Evolutionary conservation across 352 stramenopile species (phyloP), one percentile per base, ranked within the genome.

Genomic region (Thraustotheca clavata): DNA sequence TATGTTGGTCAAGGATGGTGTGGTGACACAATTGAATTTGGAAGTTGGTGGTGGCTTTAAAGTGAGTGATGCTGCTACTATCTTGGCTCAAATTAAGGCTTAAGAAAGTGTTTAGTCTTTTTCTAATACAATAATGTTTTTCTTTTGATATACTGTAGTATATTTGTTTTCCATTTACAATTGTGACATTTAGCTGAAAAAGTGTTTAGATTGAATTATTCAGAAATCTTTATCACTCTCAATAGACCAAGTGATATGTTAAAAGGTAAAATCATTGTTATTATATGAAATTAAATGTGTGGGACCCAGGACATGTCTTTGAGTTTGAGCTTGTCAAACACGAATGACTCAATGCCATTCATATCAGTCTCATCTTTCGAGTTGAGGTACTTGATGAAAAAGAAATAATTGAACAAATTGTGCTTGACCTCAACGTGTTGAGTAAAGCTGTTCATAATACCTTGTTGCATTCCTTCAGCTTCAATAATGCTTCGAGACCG

Each of bases 361-460:
- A 65, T 65, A 2, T 65, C 57, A 6, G 57, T 65, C 26, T 65
- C 57, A 35, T 65, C 57, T 32, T 65, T 65, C 29, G 36, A 29
- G 35, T 55, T 65, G 57, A 65, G 57, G 40, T 65, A 65, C 57
- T 65, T 65, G 57, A 65, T 49, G 39, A 65, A 65, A 32, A 65
- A 65, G 27, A 65, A 65, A 33, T 65, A 65, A 46, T 65, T 18
- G 27, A 39, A 65, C 9, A 65, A 20, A 43, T 65, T 65, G 57
- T 65, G 57, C 38, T 65, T 65, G 38, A 33, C 57, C 26, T 65
- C 57, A 6, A 46, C 57, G 38, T 65, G 57, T 14, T 46, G 36
- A 40, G 41, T 46, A 54, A 65, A 65, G 35, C 35, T 54, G 57
- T 65, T 65, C 57, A 65, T 65, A 18, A 65, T 14, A 1, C 57